phyloP scores from a whole-genome alignment of 805 yeast species.

The Cyberlindnera xylosilytica region DNA sequence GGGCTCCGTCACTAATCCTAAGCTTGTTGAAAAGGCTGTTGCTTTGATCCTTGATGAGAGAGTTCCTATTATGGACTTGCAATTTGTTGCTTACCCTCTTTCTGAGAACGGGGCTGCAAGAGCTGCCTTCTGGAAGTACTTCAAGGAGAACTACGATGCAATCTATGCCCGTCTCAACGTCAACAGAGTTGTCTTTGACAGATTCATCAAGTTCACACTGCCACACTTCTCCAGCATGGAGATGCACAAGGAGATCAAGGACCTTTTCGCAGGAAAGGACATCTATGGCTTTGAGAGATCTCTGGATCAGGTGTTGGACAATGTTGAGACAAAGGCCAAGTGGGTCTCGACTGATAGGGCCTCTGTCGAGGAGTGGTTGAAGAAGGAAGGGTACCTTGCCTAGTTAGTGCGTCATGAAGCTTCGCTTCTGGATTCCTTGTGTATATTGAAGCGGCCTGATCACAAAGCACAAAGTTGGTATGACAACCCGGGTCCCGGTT shows the following conservation, averaged over 20 bases:
- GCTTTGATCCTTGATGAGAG: slow-evolving; percentile 51
- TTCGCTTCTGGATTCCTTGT: too few relatives aligned
- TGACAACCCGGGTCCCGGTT: too few relatives aligned
- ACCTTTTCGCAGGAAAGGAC: slow-evolving; percentile 48
- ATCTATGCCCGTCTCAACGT: slow-evolving; percentile 68
- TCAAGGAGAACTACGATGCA: slow-evolving; percentile 65
- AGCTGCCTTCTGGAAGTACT: slow-evolving; percentile 68
- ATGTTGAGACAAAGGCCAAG: slow-evolving; percentile 48
- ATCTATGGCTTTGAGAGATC: slow-evolving; percentile 62
- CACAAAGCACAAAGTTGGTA: too few relatives aligned
- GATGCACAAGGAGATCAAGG: slow-evolving; percentile 46
- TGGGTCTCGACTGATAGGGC: slow-evolving; percentile 58
- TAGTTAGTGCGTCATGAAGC: background rate
- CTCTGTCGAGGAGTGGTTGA: slow-evolving; percentile 48
- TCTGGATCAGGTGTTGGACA: slow-evolving; percentile 60
- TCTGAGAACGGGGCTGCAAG: slow-evolving; percentile 60
- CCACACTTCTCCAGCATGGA: slow-evolving; percentile 55
- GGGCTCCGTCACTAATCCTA: slow-evolving; percentile 55
- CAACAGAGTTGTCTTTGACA: slow-evolving; percentile 71
- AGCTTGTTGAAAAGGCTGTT: slow-evolving; percentile 51
- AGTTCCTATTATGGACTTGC: slow-evolving; percentile 68
- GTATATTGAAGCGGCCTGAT: too few relatives aligned
- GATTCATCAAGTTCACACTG: slow-evolving; percentile 62
- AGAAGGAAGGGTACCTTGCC: slow-evolving; percentile 7
- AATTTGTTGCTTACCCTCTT: slow-evolving; percentile 71